Conservation (phyloP, 1,284 basidiomycete species). For the Microbotryum scabiosae region DNA sequence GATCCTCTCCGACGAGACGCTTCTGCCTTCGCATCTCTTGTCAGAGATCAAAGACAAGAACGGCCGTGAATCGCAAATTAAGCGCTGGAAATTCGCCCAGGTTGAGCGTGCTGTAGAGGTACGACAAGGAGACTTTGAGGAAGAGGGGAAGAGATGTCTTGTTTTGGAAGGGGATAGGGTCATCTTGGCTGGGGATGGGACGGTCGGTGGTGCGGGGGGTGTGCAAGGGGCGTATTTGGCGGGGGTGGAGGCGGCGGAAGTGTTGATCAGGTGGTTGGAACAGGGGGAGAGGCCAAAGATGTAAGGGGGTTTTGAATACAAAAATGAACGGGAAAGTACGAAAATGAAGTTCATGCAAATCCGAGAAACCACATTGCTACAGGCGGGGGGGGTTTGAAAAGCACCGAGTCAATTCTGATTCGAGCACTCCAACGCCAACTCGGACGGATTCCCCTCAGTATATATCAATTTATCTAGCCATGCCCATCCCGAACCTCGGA, state of each 20-base stretch:
- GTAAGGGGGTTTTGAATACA: not conserved
- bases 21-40: not conserved
- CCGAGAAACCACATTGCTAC: too few species aligned
- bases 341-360: too few species aligned
- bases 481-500: too few species aligned
- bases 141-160: not conserved
- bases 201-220: not conserved
- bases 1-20: not conserved
- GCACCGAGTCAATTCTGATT: too few species aligned
- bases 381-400: too few species aligned
- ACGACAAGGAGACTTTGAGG: not conserved
- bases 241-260: not conserved
- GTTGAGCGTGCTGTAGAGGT: not conserved
- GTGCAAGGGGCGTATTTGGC: not conserved
- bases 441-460: too few species aligned
- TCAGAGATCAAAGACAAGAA: not conserved
- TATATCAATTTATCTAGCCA: too few species aligned
- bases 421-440: too few species aligned
- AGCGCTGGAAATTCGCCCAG: slow-evolving; percentile 5
- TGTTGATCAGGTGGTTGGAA: not conserved
- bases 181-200: slow-evolving; percentile 2
- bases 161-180: not conserved
- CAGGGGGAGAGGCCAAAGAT: slow-evolving; percentile 2
- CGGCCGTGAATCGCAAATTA: not conserved
- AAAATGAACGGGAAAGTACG: too few species aligned